Conservation (phyloP, 495 filamentous ascomycete genomes). For the Aspergillus nanangensis region DNA sequence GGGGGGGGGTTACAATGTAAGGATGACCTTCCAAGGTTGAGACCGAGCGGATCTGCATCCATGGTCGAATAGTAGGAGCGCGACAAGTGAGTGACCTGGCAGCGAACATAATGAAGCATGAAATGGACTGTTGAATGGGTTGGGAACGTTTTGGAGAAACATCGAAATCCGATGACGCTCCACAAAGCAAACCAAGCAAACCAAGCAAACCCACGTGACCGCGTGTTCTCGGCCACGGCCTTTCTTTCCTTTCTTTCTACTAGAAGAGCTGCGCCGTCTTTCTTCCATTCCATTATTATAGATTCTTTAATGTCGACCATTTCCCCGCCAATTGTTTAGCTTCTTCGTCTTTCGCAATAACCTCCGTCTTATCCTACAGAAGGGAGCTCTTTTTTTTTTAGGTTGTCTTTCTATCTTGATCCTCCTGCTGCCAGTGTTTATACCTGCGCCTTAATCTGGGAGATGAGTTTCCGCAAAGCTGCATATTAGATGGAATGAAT, state of each 20-base stretch:
- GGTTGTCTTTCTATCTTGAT: too few species aligned
- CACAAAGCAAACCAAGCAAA: constrained; percentile 20
- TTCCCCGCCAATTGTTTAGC: too few species aligned
- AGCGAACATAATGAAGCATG: constrained; percentile 25
- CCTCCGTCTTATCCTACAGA: too few species aligned
- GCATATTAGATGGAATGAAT: neutral
- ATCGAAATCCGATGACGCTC: neutral
- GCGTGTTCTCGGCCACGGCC: constrained; percentile 9
- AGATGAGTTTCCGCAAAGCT: neutral
- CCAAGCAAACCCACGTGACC: constrained; percentile 31
- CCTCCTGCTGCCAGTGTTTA: too few species aligned
- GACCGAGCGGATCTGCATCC: constrained; percentile 32
- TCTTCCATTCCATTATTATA: neutral
- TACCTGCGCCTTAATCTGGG: neutral
- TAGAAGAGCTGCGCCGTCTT: neutral
- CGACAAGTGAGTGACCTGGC: constrained; percentile 18
- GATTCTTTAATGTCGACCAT: neutral
- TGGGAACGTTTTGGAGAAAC: neutral
- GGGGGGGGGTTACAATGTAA: constrained; percentile 47
- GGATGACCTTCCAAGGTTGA: constrained; percentile 53
- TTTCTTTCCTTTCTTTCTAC: too few species aligned
- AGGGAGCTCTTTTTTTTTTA: too few species aligned
- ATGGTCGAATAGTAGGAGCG: constrained; percentile 11
- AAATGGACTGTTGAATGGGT: neutral
- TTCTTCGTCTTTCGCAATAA: constrained; percentile 1